Evolutionary conservation across 139 green algal genomes (phyloP).

Genomic region (Chlorella sorokiniana): DNA sequence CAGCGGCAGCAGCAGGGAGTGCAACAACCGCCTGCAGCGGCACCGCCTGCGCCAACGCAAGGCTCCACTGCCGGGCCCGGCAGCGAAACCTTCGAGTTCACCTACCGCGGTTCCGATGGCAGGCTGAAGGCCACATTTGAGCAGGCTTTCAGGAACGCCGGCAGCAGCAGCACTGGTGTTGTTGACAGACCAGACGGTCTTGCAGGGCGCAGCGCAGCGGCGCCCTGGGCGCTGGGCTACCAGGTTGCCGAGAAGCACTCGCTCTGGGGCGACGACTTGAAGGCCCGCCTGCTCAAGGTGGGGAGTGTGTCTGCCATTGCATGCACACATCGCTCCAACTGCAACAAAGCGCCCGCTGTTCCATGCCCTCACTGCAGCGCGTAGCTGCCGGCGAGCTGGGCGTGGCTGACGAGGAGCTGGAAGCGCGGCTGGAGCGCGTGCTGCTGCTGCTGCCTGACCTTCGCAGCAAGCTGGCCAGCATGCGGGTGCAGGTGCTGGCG

Average conservation of each 20-base stretch:
- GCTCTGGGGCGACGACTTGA: conserved; percentile 75
- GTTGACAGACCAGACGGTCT: background rate
- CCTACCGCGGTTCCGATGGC: conserved; percentile 41
- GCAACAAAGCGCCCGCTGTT: no score
- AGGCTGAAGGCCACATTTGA: conserved; percentile 66
- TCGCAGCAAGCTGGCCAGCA: conserved; percentile 35
- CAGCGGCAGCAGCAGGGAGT: background rate
- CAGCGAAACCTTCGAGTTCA: conserved; percentile 38
- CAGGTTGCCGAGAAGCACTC: conserved; percentile 75
- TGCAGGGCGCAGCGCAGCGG: background rate
- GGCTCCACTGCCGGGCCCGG: no score
- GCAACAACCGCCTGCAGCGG: background rate
- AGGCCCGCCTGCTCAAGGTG: conserved; percentile 68
- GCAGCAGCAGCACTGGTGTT: conserved; percentile 5
- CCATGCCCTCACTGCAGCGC: conserved; percentile 37
- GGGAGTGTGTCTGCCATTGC: no score
- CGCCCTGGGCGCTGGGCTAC: conserved; percentile 60
- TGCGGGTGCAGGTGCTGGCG: conserved; percentile 54
- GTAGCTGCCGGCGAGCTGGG: conserved; percentile 59
- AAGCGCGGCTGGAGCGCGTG: conserved; percentile 59
- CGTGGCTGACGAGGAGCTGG: conserved; percentile 65
- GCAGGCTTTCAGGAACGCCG: conserved; percentile 51
- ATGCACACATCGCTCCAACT: background rate
- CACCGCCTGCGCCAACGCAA: background rate
- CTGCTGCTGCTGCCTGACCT: conserved; percentile 58